These are phyloP conservation scores for Inonotus obliquus DNA, from an alignment of 1,284 basidiomycete genomes.

Conservation along the genomic window DNA sequence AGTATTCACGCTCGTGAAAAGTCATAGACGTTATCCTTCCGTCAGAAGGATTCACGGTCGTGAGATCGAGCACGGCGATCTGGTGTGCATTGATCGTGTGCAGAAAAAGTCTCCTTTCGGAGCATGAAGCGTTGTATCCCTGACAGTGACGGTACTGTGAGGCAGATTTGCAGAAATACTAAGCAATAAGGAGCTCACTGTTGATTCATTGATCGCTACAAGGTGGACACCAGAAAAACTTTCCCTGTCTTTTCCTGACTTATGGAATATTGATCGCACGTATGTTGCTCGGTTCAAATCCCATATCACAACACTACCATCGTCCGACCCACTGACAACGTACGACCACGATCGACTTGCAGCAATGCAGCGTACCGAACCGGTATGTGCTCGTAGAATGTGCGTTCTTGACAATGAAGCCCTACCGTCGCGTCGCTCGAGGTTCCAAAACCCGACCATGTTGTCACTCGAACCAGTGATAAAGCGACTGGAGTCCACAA, in stretches of 20 bases:
- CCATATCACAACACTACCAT: constrained; percentile 86
- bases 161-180: background rate
- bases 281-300: constrained; percentile 84
- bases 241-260: constrained; percentile 33
- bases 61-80: constrained; percentile 63
- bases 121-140: constrained; percentile 84
- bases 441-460: constrained; percentile 75
- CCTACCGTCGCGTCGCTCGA: constrained; percentile 35
- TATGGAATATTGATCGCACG: constrained; percentile 69
- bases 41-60: constrained; percentile 26
- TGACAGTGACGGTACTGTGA: constrained; percentile 28
- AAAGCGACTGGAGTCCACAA: constrained; percentile 66
- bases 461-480: constrained; percentile 76
- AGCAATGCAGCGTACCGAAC: constrained; percentile 62
- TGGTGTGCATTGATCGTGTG: constrained; percentile 81
- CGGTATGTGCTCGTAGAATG: constrained; percentile 74
- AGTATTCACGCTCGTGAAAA: constrained; percentile 81
- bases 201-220: constrained; percentile 81
- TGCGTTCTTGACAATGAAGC: constrained; percentile 49
- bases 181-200: constrained; percentile 43
- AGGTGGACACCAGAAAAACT: constrained; percentile 51
- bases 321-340: constrained; percentile 79
- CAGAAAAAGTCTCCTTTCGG: constrained; percentile 58
- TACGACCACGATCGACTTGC: constrained; percentile 83
- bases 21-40: constrained; percentile 58